Evolutionary conservation across 2,329 filamentous ascomycete species (phyloP).

Genomic region (Didymosphaeria variabile): DNA sequence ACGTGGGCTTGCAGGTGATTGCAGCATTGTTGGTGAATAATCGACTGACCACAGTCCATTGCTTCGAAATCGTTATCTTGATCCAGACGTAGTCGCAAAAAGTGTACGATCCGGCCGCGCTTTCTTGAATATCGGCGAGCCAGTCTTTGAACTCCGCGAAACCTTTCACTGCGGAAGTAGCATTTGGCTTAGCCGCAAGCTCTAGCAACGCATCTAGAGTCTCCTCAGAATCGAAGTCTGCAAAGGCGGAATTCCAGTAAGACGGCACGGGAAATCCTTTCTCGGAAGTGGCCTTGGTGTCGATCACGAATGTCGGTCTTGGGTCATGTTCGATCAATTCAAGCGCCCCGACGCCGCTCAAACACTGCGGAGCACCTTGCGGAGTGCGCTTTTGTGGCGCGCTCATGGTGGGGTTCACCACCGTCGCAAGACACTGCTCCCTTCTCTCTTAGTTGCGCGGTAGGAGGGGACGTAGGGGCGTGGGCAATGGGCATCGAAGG

Average conservation of each 20-base stretch:
- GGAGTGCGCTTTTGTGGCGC: background rate
- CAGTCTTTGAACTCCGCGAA: constrained; percentile 30
- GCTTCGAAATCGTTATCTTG: constrained; percentile 23
- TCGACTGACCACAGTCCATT: constrained; percentile 36
- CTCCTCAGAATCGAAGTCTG: constrained; percentile 18
- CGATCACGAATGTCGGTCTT: constrained; percentile 30
- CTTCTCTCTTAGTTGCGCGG: background rate
- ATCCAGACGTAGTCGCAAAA: constrained; percentile 25
- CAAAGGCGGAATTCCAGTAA: constrained; percentile 36
- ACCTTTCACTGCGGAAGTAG: background rate
- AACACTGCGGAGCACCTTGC: constrained; percentile 15
- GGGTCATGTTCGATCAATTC: constrained; percentile 33
- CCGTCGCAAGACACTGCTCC: background rate
- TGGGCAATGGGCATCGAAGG: background rate
- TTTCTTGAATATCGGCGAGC: constrained; percentile 15
- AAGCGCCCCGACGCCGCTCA: constrained; percentile 29
- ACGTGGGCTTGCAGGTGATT: background rate
- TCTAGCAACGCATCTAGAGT: constrained; percentile 22
- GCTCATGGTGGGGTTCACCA: background rate
- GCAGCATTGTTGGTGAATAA: background rate
- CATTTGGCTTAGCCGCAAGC: background rate
- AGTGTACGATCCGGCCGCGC: constrained; percentile 8
- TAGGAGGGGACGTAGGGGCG: background rate
- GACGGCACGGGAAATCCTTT: constrained; percentile 13
- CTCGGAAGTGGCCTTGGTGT: constrained; percentile 13